Conservation (phyloP, 208 protist species). For the Wallacemonas sp. region DNA sequence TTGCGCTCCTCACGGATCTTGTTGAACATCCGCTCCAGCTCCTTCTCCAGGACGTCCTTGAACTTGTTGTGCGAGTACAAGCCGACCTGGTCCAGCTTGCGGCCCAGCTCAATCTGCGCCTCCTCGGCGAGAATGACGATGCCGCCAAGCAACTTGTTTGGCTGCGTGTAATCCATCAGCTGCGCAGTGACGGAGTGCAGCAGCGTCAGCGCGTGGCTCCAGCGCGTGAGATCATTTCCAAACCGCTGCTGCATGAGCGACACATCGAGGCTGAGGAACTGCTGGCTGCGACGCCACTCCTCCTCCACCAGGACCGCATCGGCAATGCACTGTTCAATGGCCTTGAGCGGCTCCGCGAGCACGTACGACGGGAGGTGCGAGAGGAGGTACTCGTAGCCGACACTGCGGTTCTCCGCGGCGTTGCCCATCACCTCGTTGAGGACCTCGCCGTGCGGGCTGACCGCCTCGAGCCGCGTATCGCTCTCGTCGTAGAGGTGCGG, state of each 20-base stretch:
- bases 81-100: conserved; percentile 82
- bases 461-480: conserved; percentile 32
- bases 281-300: conserved; percentile 83
- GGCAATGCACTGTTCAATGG: conserved; percentile 79
- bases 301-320: conserved; percentile 76
- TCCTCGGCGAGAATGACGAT: conserved; percentile 85
- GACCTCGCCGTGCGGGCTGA: conserved; percentile 9
- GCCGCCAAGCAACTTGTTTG: conserved; percentile 81
- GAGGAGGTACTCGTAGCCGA: conserved; percentile 60
- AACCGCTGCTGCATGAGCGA: conserved; percentile 81
- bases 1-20: conserved; percentile 56
- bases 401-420: neutral
- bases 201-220: conserved; percentile 61
- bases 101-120: conserved; percentile 80
- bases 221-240: conserved; percentile 72
- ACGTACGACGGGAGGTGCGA: conserved; percentile 43
- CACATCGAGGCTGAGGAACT: conserved; percentile 86
- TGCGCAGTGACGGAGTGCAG: conserved; percentile 65
- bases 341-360: conserved; percentile 64
- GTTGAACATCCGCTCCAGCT: conserved; percentile 57
- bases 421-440: neutral
- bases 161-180: conserved; percentile 90
- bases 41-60: conserved; percentile 73
- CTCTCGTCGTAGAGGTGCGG: conserved; percentile 63
- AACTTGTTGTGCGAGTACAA: conserved; percentile 83